Percentiles rank a stretch among this genome's conserved stretches.
Evolutionary conservation across 345 rosid species (phyloP).

Genomic region (Corymbia maculata): DNA sequence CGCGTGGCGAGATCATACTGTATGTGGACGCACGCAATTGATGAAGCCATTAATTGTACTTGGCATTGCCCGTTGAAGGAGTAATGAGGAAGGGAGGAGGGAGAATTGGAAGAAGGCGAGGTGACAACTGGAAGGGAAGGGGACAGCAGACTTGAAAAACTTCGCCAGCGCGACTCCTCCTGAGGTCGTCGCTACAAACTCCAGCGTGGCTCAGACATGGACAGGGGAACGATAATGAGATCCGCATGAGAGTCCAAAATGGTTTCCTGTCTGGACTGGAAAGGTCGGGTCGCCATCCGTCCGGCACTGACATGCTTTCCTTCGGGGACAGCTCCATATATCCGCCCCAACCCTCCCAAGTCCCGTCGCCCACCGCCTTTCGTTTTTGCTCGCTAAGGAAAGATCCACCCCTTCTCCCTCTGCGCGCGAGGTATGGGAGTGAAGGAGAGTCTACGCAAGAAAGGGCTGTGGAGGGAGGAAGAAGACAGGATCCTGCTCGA

Average conservation of each 20-base stretch:
- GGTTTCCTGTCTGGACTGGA: background rate
- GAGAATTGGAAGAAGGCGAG: background rate
- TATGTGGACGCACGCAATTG: background rate
- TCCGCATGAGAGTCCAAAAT: background rate
- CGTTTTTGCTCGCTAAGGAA: background rate
- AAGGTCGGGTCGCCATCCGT: background rate
- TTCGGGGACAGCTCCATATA: background rate
- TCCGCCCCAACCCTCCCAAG: background rate
- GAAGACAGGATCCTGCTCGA: conserved; percentile 14
- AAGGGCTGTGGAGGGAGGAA: conserved; percentile 23
- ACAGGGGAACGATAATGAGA: background rate
- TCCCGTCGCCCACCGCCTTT: background rate
- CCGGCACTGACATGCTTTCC: background rate
- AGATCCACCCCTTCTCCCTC: background rate
- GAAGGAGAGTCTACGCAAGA: background rate
- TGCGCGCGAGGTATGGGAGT: background rate
- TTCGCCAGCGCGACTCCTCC: background rate
- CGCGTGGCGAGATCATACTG: background rate
- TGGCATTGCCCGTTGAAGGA: background rate
- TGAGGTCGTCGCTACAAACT: background rate
- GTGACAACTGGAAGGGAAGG: background rate
- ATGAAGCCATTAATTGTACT: background rate
- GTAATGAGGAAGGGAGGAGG: background rate
- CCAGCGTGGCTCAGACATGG: background rate
- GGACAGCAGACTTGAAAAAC: background rate